Evolutionary conservation across 1,284 basidiomycete genomes (phyloP).

Genomic region (Microbotryomycetes sp.): DNA sequence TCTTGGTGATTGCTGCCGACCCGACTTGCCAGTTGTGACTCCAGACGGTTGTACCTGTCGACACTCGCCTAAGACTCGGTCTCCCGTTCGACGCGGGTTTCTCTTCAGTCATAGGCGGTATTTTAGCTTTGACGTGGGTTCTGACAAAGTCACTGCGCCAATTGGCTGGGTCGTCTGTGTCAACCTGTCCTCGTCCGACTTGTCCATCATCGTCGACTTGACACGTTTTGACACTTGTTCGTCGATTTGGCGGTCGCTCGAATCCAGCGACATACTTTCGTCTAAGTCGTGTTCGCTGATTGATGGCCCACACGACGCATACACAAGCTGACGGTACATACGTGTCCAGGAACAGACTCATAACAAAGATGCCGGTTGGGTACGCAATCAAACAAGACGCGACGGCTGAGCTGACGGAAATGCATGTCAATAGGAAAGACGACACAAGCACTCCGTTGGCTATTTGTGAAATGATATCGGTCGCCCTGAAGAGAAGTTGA

Average conservation of each 20-base stretch:
- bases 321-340: background rate
- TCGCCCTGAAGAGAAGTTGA: background rate
- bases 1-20: background rate
- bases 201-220: background rate
- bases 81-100: background rate
- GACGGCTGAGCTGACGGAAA: background rate
- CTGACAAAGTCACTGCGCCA: background rate
- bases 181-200: too few species aligned
- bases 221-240: background rate
- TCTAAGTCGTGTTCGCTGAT: background rate
- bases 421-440: background rate
- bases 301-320: background rate
- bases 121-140: background rate
- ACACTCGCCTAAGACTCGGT: background rate
- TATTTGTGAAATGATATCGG: background rate
- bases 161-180: background rate
- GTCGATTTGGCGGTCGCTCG: background rate
- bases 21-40: background rate
- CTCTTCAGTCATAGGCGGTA: background rate
- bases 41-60: background rate
- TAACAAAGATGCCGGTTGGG: background rate
- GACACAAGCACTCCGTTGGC: background rate
- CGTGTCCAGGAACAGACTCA: background rate
- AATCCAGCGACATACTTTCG: background rate
- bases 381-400: background rate